These are phyloP conservation scores for Globisporangium lucens DNA, from an alignment of 352 stramenopile species.

Conservation along the genomic window DNA sequence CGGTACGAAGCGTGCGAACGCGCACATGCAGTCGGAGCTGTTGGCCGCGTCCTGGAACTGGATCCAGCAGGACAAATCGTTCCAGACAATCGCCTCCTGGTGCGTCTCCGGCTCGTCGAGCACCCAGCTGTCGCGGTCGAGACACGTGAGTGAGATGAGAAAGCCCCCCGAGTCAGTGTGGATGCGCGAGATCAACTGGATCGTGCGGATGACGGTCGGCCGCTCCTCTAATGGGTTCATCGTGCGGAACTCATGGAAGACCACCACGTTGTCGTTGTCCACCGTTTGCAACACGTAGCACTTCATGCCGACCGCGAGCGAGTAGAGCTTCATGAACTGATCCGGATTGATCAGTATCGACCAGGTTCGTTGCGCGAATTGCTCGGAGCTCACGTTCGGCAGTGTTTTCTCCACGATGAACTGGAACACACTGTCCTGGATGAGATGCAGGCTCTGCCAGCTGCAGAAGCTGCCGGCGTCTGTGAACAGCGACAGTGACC, in stretches of 20 bases:
- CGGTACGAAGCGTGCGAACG: no score
- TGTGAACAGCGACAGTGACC: not conserved
- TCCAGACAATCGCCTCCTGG: not conserved
- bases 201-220: not conserved
- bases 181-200: conserved; percentile 12
- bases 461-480: conserved; percentile 1
- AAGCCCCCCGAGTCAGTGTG: not conserved
- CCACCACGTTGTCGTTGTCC: conserved; percentile 17
- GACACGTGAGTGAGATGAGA: not conserved
- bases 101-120: not conserved
- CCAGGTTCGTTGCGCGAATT: conserved; percentile 4
- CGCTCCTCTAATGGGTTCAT: conserved; percentile 9
- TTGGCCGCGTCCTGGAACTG: not conserved
- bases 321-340: conserved; percentile 3
- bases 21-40: not conserved
- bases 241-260: conserved; percentile 12
- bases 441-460: conserved; percentile 6
- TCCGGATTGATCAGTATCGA: conserved; percentile 5
- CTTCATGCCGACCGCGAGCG: conserved; percentile 9
- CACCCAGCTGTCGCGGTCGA: not conserved
- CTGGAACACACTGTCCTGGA: not conserved
- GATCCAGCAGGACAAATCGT: not conserved
- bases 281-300: conserved; percentile 12
- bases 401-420: conserved; percentile 15
- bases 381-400: not conserved